Evolutionary conservation across 495 filamentous ascomycete genomes (phyloP).

Genomic region (Hypoxylon perforatum): DNA sequence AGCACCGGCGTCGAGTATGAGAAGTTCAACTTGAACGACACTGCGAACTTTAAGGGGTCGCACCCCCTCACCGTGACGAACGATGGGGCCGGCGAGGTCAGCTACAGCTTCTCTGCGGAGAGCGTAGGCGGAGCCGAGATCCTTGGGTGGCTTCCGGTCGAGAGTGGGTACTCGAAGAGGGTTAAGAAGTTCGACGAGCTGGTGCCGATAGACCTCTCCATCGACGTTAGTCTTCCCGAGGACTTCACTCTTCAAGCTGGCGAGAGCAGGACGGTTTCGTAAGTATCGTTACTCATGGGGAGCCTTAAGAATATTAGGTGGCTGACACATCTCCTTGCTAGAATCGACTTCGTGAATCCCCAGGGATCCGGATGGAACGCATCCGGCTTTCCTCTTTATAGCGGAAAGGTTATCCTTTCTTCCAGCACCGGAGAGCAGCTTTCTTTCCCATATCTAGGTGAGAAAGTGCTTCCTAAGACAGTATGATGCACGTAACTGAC

Average conservation of each 20-base stretch:
- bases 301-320: background rate
- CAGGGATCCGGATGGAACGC: conserved; percentile 17
- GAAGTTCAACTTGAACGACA: conserved; percentile 59
- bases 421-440: conserved; percentile 47
- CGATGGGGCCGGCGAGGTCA: conserved; percentile 46
- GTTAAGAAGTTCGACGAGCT: conserved; percentile 11
- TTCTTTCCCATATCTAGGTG: conserved; percentile 47
- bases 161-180: conserved; percentile 1
- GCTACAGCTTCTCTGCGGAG: conserved; percentile 47
- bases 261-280: conserved; percentile 24
- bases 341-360: conserved; percentile 16
- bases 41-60: conserved; percentile 49
- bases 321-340: background rate
- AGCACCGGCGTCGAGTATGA: conserved; percentile 50
- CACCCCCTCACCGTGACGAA: conserved; percentile 57
- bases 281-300: background rate
- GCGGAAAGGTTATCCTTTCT: conserved; percentile 51
- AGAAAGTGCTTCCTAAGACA: background rate
- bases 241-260: conserved; percentile 20
- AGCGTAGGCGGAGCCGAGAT: conserved; percentile 28
- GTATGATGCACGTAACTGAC: background rate
- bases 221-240: conserved; percentile 9
- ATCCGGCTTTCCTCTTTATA: conserved; percentile 47
- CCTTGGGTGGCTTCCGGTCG: background rate
- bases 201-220: conserved; percentile 7